Percentiles rank a stretch among this genome's conserved stretches.
Evolutionary conservation across 768 basidiomycete species (phyloP).

Genomic region (Chalciporus sphaerocephalus): DNA sequence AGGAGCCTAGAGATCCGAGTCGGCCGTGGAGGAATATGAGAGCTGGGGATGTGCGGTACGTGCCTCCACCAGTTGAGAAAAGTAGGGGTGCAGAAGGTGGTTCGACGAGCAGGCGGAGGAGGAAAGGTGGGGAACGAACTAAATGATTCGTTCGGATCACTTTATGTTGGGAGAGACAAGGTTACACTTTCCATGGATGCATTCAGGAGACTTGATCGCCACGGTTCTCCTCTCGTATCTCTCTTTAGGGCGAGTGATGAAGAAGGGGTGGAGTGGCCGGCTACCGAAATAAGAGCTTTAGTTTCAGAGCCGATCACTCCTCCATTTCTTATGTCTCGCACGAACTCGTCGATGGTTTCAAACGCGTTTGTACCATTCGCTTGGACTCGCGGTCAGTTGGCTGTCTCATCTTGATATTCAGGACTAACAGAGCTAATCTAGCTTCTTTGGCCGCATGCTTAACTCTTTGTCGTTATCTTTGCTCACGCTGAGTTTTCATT

Average conservation of each 20-base stretch:
- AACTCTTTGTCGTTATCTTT: no score
- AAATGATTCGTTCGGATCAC: background rate
- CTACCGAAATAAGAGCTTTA: no score
- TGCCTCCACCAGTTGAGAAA: conserved; percentile 26
- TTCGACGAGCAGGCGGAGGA: conserved; percentile 1
- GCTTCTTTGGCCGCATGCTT: no score
- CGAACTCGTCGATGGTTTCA: background rate
- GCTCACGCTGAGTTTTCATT: background rate
- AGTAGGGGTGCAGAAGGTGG: background rate
- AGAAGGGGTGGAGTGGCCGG: background rate
- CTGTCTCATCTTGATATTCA: no score
- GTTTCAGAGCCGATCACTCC: background rate
- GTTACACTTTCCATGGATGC: background rate
- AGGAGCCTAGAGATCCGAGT: conserved; percentile 20
- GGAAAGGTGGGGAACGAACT: background rate
- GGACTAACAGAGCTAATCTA: no score
- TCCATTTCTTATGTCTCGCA: background rate
- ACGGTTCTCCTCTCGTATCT: background rate
- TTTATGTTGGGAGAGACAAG: background rate
- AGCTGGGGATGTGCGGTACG: conserved; percentile 34
- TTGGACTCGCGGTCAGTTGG: no score
- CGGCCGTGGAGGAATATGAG: conserved; percentile 45
- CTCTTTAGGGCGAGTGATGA: background rate
- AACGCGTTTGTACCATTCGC: no score
- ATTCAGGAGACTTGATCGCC: background rate